Conservation (phyloP, 768 basidiomycete genomes). For the Boletus vermiculosoides region DNA sequence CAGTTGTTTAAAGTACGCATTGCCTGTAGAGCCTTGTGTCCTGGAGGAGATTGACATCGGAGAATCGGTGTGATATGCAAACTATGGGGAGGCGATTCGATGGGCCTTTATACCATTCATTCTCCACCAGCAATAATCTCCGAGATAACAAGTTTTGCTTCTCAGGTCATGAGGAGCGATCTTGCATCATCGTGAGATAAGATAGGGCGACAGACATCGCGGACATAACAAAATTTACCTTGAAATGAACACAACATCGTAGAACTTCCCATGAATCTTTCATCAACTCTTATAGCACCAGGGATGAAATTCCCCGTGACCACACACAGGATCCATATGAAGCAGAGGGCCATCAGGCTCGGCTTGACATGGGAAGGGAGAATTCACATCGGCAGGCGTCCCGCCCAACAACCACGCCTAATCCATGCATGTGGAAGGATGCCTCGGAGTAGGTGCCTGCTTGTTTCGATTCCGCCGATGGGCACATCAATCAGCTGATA, state of each 20-base stretch:
- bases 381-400: background rate
- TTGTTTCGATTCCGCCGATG: background rate
- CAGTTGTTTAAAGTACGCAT: constrained; percentile 17
- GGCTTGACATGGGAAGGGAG: background rate
- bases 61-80: background rate
- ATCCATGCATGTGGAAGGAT: background rate
- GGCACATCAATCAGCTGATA: background rate
- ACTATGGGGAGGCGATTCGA: background rate
- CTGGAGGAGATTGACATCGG: constrained; percentile 22
- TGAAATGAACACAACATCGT: background rate
- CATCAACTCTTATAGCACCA: background rate
- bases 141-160: background rate
- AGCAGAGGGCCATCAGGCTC: background rate
- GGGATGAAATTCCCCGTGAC: background rate
- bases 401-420: background rate
- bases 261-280: background rate
- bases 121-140: background rate
- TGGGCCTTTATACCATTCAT: background rate
- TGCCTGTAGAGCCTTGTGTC: constrained; percentile 24
- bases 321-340: background rate
- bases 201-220: background rate
- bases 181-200: background rate
- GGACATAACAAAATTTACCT: background rate
- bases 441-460: background rate
- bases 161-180: background rate